phyloP scores from a whole-genome alignment of 148 eudicot genomes.

The Vaccinium corymbosum region DNA sequence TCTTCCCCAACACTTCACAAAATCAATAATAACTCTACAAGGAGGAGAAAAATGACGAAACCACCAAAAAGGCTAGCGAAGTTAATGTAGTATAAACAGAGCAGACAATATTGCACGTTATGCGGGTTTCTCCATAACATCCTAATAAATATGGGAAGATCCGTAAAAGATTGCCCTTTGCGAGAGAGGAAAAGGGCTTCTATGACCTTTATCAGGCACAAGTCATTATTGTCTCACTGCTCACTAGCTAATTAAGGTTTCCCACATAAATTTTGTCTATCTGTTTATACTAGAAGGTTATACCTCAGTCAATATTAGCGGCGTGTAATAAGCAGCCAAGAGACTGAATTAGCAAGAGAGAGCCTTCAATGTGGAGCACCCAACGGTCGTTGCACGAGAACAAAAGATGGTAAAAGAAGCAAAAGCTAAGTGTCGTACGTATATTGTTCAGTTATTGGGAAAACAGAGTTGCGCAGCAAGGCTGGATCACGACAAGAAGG shows the following conservation, averaged over 20 bases:
- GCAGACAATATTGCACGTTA: not conserved
- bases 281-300: not conserved
- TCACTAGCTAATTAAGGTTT: not conserved
- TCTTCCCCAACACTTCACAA: not conserved
- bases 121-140: not conserved
- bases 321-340: not conserved
- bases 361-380: not conserved
- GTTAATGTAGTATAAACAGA: not conserved
- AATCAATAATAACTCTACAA: not conserved
- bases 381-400: not conserved
- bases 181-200: not conserved
- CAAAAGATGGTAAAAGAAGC: not conserved
- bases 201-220: not conserved
- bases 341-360: not conserved
- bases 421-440: not conserved
- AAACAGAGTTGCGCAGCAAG: not conserved
- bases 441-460: not conserved
- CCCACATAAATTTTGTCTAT: not conserved
- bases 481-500: not conserved
- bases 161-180: not conserved
- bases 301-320: not conserved
- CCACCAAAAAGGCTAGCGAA: not conserved
- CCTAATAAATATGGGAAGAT: not conserved
- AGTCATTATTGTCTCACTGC: not conserved
- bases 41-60: not conserved